Evolutionary conservation across 148 eudicot genomes (phyloP), one percentile per base, ranked within the genome.

Genomic region (Dianthus caryophyllus): DNA sequence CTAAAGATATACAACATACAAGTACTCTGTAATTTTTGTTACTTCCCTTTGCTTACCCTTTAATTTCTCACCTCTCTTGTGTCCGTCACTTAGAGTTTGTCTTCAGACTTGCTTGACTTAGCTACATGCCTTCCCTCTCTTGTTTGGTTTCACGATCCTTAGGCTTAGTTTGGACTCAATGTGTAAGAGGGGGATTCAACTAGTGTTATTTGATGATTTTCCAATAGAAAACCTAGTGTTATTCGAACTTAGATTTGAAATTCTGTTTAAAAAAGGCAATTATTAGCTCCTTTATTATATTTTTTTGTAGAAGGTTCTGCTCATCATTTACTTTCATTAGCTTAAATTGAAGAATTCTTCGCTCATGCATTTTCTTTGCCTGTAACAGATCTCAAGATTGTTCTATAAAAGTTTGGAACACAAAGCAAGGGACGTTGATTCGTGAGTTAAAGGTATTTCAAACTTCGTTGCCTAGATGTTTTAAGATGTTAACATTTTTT

Each of bases 331-430:
- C 50, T 46, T 46, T 46, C 9, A 10, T 4, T 46, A 46, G 50
- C 12, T 10, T 46, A 10, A 46, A 46, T 47, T 47, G 50, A 1
- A 10, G 50, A 12, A 6, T 74, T 54, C 33, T 27, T 43, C 0
- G 17, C 39, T 46, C 58, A 29, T 15, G 67, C 29, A 52, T 46
- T 22, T 31, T 62, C 77, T 33, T 16, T 55, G 18, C 46, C 38
- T 75, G 60, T 64, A 74, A 71, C 89, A 93, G 98, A 27, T 93
- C 98, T 71, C 96, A 89, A 70, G 98, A 93, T 75, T 87, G 91
- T 66, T 84, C 95, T 14, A 93, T 93, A 61, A 93, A 93, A 79
- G 90, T 89, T 33, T 93, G 98, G 98, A 89, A 93, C 79, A 85
- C 98, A 33, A 60, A 84, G 60, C 82, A 87, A 70, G 98, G 98